phyloP scores from a whole-genome alignment of 1,284 basidiomycete species.

The Gomphus sp. region DNA sequence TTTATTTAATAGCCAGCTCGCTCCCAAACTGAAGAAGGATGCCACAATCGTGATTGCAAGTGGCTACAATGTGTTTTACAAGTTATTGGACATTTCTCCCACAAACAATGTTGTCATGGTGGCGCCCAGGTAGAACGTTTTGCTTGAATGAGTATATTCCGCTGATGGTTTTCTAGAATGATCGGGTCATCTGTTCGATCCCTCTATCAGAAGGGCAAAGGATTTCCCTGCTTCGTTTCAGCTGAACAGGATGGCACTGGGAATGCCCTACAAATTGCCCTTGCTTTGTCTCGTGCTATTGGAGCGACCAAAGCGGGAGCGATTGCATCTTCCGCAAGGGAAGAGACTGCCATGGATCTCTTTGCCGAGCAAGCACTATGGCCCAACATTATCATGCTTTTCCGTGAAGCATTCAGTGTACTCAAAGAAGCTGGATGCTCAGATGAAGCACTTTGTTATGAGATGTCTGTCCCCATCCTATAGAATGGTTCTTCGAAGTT shows the following conservation, averaged over 20 bases:
- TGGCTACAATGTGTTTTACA: slow-evolving; percentile 58
- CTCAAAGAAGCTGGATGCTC: slow-evolving; percentile 59
- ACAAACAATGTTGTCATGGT: slow-evolving; percentile 60
- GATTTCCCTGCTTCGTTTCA: slow-evolving; percentile 58
- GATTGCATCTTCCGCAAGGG: slow-evolving; percentile 52
- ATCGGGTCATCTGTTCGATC: slow-evolving; percentile 49
- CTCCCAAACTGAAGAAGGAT: slow-evolving; percentile 38
- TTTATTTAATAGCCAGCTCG: slow-evolving; percentile 47
- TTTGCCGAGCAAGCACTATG: slow-evolving; percentile 60
- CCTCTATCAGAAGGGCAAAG: slow-evolving; percentile 48
- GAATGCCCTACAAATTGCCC: slow-evolving; percentile 34
- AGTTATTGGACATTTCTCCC: slow-evolving; percentile 43
- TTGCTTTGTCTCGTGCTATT: slow-evolving; percentile 48
- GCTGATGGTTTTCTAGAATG: slow-evolving; percentile 11
- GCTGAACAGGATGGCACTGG: slow-evolving; percentile 54
- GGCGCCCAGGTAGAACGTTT: slow-evolving; percentile 43
- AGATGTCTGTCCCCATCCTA: slow-evolving; percentile 34
- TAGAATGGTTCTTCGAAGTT: too few species aligned
- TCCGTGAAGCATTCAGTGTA: slow-evolving; percentile 54
- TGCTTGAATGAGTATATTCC: not conserved
- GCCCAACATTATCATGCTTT: slow-evolving; percentile 59
- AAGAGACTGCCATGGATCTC: slow-evolving; percentile 59
- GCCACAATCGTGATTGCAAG: slow-evolving; percentile 50
- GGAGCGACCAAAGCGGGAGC: slow-evolving; percentile 60
- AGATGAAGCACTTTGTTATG: slow-evolving; percentile 58